Evolutionary conservation across 2,329 filamentous ascomycete genomes (phyloP), one percentile per base, ranked within the genome.

Genomic region (Didymella lethalis): DNA sequence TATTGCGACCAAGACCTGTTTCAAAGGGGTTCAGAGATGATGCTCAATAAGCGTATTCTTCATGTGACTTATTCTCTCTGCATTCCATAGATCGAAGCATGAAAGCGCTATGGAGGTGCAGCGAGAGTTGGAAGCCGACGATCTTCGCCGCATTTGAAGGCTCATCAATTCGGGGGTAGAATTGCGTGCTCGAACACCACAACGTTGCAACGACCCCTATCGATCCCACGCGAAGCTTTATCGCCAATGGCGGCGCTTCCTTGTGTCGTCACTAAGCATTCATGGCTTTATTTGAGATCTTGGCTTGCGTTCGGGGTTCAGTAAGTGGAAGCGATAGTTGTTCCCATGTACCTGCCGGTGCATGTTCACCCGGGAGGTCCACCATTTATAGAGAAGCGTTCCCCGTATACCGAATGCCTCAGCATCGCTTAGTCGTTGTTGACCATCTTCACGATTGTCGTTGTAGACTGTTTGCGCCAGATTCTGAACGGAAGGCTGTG

Each of bases 121-220:
- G 36, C 20, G 36, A 20, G 36, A 40, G n/a, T 40, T 40, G n/a
- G 7, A 20, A 11, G 18, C 36, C 20, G 36, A 40, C 36, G n/a
- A 18, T 18, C 36, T 20, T 40, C 20, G 16, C 16, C 32, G 32
- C 32, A n/a, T 36, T 18, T n/a, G 32, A 14, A n/a, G 32, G 32
- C 18, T 36, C 32, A 16, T 36, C 32, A 36, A 36, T 11, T 36
- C 16, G 16, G 7, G 32, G 32, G 16, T 40, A 3, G 31, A 49
- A 70, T 70, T 62, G 65, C 67, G 67, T 64, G 58, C 64, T 70
- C 54, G 47, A 52, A 51, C 47, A 46, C 48, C 54, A 61, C 36
- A 50, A 55, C 44, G 52, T 41, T 26, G 20, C 45, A 31, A 3
- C 32, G 16, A 43, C 25, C 25, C 34, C 31, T 58, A 53, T 58